Conservation (phyloP, 495 filamentous ascomycete genomes). For the Stereocaulon alpinum region DNA sequence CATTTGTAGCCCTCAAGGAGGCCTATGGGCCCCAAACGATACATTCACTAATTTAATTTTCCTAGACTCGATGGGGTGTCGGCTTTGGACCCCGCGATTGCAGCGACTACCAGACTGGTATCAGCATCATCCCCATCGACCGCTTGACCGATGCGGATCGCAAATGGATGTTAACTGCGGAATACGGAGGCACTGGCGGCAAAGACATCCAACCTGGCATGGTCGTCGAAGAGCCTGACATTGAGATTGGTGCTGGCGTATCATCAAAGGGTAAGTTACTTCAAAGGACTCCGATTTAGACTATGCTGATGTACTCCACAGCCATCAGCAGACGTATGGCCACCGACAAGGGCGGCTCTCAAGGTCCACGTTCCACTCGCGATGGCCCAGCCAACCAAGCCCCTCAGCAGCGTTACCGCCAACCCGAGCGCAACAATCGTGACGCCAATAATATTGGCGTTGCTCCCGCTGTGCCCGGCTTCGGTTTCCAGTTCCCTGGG, state of each 20-base stretch:
- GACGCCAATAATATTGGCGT: slow-evolving; percentile 45
- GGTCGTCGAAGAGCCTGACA: slow-evolving; percentile 93
- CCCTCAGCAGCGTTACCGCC: slow-evolving; percentile 32
- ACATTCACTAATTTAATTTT: slow-evolving; percentile 22
- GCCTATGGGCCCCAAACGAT: not conserved
- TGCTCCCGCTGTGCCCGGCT: slow-evolving; percentile 51
- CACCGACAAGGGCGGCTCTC: slow-evolving; percentile 63
- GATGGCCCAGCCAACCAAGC: slow-evolving; percentile 32
- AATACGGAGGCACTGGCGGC: slow-evolving; percentile 87
- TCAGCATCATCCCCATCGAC: slow-evolving; percentile 86
- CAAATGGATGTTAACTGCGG: slow-evolving; percentile 94
- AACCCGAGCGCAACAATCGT: slow-evolving; percentile 31
- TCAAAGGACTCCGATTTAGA: not conserved
- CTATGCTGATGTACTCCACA: slow-evolving; percentile 19
- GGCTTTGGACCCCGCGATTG: slow-evolving; percentile 96
- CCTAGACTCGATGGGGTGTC: slow-evolving; percentile 88
- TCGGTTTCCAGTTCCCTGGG: slow-evolving; percentile 54
- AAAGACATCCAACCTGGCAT: slow-evolving; percentile 68
- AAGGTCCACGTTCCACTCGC: slow-evolving; percentile 61
- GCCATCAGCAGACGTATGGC: slow-evolving; percentile 78
- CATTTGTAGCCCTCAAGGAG: not conserved
- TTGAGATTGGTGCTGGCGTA: slow-evolving; percentile 94
- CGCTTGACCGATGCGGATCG: slow-evolving; percentile 90
- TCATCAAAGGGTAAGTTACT: slow-evolving; percentile 65
- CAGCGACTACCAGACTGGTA: slow-evolving; percentile 84